Evolutionary conservation across 345 rosid species (phyloP), one percentile per base, ranked within the genome.

Genomic region (Eutrema yunnanense): DNA sequence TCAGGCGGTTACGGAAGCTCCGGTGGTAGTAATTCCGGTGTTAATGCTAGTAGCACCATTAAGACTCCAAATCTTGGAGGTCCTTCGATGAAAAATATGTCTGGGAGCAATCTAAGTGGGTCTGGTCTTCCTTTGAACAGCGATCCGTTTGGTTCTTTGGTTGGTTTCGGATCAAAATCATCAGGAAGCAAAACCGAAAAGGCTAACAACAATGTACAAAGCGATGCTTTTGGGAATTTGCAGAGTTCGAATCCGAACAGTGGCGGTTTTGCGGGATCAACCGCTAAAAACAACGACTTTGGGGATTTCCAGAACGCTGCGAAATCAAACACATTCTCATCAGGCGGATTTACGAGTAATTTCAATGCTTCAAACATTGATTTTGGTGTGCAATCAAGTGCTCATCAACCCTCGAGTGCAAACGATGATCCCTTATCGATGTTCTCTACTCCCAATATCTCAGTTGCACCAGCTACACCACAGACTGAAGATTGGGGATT

Each of bases 131-230:
- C 78, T 76, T 67, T 72, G 22, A 86, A 82, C 49, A 81, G 74
- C 58, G 99, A 91, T 61, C 97, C 96, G 6, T 94, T 94, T 79
- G 86, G 92, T 78, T 85, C 90, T 72, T 83, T 94, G 83, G 79
- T 84, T 58, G 96, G 87, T 61, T 80, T 86, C 7, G 89, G 87
- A 69, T 80, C 86, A 4, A 94, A 89, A 65, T 77, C 86, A 44
- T 77, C 89, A 2, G 84, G 72, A 52, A 79, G 60, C 77, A 88
- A 86, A 74, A 76, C 76, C 8, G 78, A 52, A 4, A 82, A 76
- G 65, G 75, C 50, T 56, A 73, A 30, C 6, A 72, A 55, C 8
- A 69, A 64, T 58, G 73, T 58, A 34, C 63, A 73, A 11, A 77
- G 60, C 43, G 80, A 78, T 75, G 65, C 70, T 10, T 89, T 91